Conservation (phyloP, 345 rosid species). For the Laguncularia racemosa region DNA sequence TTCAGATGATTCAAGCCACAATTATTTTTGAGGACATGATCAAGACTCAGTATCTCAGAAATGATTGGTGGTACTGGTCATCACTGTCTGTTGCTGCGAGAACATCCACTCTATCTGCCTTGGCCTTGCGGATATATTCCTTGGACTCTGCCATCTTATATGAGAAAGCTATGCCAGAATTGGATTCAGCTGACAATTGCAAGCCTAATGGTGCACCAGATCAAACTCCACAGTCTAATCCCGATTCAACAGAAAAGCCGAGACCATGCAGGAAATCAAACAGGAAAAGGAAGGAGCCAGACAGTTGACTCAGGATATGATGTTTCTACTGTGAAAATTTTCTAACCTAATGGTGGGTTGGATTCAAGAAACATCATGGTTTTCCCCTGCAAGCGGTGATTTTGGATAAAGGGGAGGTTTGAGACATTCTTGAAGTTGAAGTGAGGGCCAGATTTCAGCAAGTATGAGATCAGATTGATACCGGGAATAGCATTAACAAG, state of each 20-base stretch:
- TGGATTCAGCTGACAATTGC: constrained; percentile 30
- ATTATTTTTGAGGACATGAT: constrained; percentile 84
- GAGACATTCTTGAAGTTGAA: no score
- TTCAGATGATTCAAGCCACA: constrained; percentile 90
- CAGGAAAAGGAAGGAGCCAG: constrained; percentile 86
- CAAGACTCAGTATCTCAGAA: constrained; percentile 63
- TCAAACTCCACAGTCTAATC: constrained; percentile 25
- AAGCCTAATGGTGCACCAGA: constrained; percentile 27
- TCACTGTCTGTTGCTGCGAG: constrained; percentile 87
- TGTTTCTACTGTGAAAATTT: no score
- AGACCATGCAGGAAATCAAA: constrained; percentile 58
- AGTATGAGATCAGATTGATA: no score
- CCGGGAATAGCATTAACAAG: no score
- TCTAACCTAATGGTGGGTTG: no score
- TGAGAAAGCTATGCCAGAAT: constrained; percentile 30
- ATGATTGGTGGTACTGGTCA: constrained; percentile 99
- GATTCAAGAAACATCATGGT: no score
- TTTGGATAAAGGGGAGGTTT: no score
- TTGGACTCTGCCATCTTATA: constrained; percentile 78
- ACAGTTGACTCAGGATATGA: constrained; percentile 25
- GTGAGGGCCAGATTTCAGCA: no score
- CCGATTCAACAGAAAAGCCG: constrained; percentile 50
- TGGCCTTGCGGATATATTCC: constrained; percentile 74
- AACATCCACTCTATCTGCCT: constrained; percentile 67
- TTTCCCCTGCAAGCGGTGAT: no score